These are phyloP conservation scores for Xylariaceae sp. DNA, from an alignment of 2,329 filamentous ascomycete genomes.

Conservation along the genomic window DNA sequence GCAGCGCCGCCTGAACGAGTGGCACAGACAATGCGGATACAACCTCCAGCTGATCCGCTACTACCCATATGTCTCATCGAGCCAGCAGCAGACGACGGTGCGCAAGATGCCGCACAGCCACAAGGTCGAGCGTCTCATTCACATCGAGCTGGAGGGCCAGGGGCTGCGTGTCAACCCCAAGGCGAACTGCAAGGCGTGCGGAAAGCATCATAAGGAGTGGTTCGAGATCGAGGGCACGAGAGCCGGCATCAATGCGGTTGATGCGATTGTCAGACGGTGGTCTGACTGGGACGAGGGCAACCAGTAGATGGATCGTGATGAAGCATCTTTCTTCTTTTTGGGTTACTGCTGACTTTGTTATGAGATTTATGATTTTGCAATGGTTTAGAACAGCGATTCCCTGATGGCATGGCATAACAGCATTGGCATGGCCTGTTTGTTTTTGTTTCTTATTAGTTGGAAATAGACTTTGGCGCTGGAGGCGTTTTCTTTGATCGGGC, in stretches of 20 bases:
- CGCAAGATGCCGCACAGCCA: conserved; percentile 80
- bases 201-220: conserved; percentile 87
- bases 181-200: conserved; percentile 67
- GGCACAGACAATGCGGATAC: conserved; percentile 89
- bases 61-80: conserved; percentile 71
- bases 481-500: too few relatives aligned
- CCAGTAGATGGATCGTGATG: conserved; percentile 1
- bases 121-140: conserved; percentile 83
- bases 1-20: conserved; percentile 84
- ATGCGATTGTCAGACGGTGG: conserved; percentile 75
- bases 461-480: too few relatives aligned
- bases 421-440: too few relatives aligned
- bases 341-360: background rate
- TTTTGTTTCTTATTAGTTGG: too few relatives aligned
- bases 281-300: conserved; percentile 68
- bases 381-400: too few relatives aligned
- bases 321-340: background rate
- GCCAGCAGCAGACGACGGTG: conserved; percentile 37
- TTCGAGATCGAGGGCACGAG: conserved; percentile 79
- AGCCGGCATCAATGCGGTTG: conserved; percentile 61
- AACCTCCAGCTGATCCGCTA: conserved; percentile 81
- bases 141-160: conserved; percentile 74
- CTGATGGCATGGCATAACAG: too few relatives aligned
- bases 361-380: background rate
- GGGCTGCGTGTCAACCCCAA: conserved; percentile 48